Evolutionary conservation across 768 basidiomycete genomes (phyloP), one percentile per base, ranked within the genome.

Genomic region (Podaxis rugospora): DNA sequence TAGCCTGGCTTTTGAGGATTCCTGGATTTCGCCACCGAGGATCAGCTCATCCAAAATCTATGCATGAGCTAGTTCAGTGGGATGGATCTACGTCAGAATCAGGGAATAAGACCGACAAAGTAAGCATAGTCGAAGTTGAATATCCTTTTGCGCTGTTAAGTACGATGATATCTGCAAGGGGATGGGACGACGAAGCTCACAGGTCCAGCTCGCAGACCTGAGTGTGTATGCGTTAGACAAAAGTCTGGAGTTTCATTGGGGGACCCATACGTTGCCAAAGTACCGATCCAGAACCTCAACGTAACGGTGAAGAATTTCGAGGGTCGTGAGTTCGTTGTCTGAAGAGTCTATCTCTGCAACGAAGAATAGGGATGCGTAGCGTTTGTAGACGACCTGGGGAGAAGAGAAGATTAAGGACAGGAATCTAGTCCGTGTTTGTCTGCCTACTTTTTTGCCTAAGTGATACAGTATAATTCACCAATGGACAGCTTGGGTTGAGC

Each of bases 101-200:
- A n/a, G 16, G 32, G 36, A 47, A 55, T 28, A 37, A n/a, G 21
- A 71, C 73, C 32, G 18, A 92, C 95, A 3, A 92, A 86, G 71
- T 94, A 97, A 1, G 95, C 96, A 72, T 94, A 92, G 71, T 98
- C 92, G 71, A 98, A 98, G 77, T 97, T 97, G 83, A 97, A 98
- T 66, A 98, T 96, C 56, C 93, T 95, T 18, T 23, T 42, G 9
- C 11, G n/a, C 21, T 5, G 35, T 27, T 9, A 18, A 32, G 16
- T 10, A 49, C 25, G 42, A 42, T 27, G 56, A 36, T 36, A 51
- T 18, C 54, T 21, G 40, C 57, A 23, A 23, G n/a, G 21, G 16
- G 21, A 42, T 28, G 55, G 14, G 59, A 18, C 9, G 32, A 32
- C 32, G 7, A 32, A 32, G 47, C 86, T 71, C 70, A 95, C 93